These are phyloP conservation scores for Fusarium sp. DNA, from an alignment of 2,329 filamentous ascomycete species.

Conservation along the genomic window DNA sequence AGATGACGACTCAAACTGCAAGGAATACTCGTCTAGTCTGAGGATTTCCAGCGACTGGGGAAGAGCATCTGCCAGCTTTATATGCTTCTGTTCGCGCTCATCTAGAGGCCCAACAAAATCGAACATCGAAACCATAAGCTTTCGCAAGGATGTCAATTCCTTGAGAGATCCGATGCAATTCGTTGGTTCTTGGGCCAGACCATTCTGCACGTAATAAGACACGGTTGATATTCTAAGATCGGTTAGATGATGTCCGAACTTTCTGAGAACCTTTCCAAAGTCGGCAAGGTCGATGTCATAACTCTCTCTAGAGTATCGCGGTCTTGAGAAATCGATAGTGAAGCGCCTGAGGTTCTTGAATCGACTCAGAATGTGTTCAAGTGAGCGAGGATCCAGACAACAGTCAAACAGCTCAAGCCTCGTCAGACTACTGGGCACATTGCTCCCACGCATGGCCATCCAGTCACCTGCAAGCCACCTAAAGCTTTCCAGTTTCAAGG, in stretches of 20 bases:
- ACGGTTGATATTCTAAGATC: not conserved
- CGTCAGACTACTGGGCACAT: not conserved
- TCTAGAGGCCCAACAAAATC: not conserved
- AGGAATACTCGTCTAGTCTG: not conserved
- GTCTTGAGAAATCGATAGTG: not conserved
- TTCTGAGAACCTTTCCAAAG: not conserved
- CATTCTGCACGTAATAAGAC: not conserved
- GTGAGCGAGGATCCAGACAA: not conserved
- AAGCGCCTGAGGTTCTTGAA: slow-evolving; percentile 1
- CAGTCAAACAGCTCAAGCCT: not conserved
- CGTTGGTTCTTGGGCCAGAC: not conserved
- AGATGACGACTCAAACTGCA: no score
- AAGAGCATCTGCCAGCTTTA: not conserved
- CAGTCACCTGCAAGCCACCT: no score
- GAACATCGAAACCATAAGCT: not conserved
- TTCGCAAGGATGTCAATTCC: not conserved
- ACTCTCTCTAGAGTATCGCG: no score
- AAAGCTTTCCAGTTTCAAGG: not conserved
- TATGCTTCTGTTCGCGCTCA: not conserved
- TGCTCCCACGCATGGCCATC: not conserved
- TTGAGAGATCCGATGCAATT: not conserved
- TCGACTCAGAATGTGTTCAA: not conserved
- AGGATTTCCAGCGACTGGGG: slow-evolving; percentile 3
- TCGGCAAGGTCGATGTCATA: not conserved
- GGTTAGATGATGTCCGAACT: not conserved